These are phyloP conservation scores for Cercospora sesami DNA, from an alignment of 2,329 filamentous ascomycete species.

Conservation along the genomic window DNA sequence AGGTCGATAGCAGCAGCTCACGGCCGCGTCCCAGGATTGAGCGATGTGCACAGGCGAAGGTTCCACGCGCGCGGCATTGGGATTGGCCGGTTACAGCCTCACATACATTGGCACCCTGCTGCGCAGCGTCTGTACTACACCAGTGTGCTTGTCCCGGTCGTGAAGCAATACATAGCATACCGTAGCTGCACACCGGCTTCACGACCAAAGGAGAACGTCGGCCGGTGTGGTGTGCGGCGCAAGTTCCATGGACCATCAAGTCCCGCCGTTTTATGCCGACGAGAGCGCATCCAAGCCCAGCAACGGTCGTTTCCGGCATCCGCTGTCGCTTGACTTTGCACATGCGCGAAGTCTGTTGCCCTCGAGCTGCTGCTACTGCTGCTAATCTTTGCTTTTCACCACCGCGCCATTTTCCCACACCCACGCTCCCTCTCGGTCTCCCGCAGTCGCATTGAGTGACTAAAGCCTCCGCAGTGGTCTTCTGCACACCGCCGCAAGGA, in stretches of 20 bases:
- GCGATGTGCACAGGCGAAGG: not conserved
- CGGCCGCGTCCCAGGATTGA: not conserved
- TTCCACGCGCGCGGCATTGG: not conserved
- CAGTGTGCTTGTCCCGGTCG: not conserved
- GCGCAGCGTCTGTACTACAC: not conserved
- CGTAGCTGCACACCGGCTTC: not conserved
- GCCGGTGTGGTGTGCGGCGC: not conserved
- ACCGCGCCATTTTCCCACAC: not conserved
- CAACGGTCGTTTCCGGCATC: not conserved
- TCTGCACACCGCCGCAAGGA: constrained; percentile 15
- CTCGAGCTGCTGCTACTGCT: constrained; percentile 10
- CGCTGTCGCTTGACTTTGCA: constrained; percentile 15
- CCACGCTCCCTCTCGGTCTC: constrained; percentile 1
- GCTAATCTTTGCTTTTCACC: constrained; percentile 10
- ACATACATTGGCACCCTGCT: not conserved
- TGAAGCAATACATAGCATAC: not conserved
- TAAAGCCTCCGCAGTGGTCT: not conserved
- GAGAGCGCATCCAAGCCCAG: not conserved
- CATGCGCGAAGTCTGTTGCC: constrained; percentile 12
- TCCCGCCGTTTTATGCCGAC: constrained; percentile 2
- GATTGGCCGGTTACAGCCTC: not conserved
- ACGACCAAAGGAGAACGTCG: not conserved
- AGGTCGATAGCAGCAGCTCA: not conserved
- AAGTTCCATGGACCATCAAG: not conserved
- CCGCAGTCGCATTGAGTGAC: constrained; percentile 14